Evolutionary conservation across 2,329 filamentous ascomycete species (phyloP), one percentile per base, ranked within the genome.

Genomic region (Ilyonectria destructans): DNA sequence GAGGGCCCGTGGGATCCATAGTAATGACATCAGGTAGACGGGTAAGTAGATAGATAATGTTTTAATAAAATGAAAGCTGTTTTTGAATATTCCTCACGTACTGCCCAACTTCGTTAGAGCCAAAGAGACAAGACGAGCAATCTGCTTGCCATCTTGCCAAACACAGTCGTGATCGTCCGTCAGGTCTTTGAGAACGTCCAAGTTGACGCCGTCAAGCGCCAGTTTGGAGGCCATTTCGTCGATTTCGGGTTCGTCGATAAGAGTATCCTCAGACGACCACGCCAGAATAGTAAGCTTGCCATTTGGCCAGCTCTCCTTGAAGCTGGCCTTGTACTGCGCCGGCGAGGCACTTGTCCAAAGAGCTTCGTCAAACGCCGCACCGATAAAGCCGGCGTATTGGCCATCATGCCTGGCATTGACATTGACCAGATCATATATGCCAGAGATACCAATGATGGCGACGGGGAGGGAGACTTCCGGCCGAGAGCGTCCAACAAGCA

Each of bases 371-470:
- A 94, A 93, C 1, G 91, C 91, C 6, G 82, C 85, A 3, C 79
- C 74, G 21, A 92, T 82, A 68, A 94, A 90, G 4, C 84, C 83
- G 6, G 80, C 77, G 77, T 94, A 94, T 31, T 74, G 77, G 6
- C 81, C 82, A 19, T 75, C 77, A 40, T 86, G 82, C 8, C 85
- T 82, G 54, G 82, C 78, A 29, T 85, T 81, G 21, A 93, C 79
- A 0, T 84, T 85, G 8, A 83, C 83, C 10, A 94, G 79, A 74
- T 92, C 88, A 78, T 93, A 93, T 23, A 94, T 88, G 1, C 92
- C 92, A 62, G 88, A 87, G 21, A 92, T 80, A 37, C 90, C 87
- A 5, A 93, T 77, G n/a, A 93, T 80, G 4, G 85, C 87, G 3
- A 81, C 75, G 0, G 89, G 89, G 19, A 83, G 76, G 6, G 78